Evolutionary conservation across 2,329 filamentous ascomycete genomes (phyloP), one percentile per base, ranked within the genome.

Genomic region (Colletotrichum tanaceti): DNA sequence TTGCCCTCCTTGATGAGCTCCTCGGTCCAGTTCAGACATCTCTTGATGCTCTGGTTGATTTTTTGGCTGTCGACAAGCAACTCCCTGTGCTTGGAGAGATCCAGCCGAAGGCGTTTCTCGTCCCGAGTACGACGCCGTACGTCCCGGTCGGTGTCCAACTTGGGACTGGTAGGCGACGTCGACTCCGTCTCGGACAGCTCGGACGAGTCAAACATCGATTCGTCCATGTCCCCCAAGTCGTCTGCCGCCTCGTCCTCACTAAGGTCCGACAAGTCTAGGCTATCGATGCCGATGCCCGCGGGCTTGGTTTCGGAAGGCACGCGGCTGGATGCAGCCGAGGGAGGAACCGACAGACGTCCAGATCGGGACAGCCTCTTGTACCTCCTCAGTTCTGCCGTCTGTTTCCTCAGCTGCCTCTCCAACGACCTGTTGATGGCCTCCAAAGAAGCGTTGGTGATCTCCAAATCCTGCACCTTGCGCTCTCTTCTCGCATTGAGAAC

Each of bases 361-460:
- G 93, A 90, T 22, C 95, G 88, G 46, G 93, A 97, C 58, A 98
- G 82, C n/a, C 96, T 89, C 59, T 93, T 89, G 77, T 91, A 98
- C 50, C 95, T 87, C 65, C 96, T 90, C 39, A 99, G 78, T 76
- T 99, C 96, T 1, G 92, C 88, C 44, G 92, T 95, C 75, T 98
- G 95, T 77, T 97, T 97, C 32, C 94, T 89, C 74, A 99, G 86
- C 77, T 98, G 93, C 28, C 93, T 89, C 80, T 99, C 96, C 0
- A 99, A 82, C 0, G 94, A 96, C 61, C 94, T 87, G 77, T 99
- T 99, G 80, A 99, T 98, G 47, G 96, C 96, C 65, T 97, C 88
- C 3, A 99, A 86, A 1, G 94, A 98, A 1, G 93, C 96, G 75
- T 99, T 99, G 63, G 92, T 97, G 71, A 99, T 99, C 77, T 99